phyloP scores from a whole-genome alignment of 2,329 filamentous ascomycete species.

The Ascochyta viciae-villosae region DNA sequence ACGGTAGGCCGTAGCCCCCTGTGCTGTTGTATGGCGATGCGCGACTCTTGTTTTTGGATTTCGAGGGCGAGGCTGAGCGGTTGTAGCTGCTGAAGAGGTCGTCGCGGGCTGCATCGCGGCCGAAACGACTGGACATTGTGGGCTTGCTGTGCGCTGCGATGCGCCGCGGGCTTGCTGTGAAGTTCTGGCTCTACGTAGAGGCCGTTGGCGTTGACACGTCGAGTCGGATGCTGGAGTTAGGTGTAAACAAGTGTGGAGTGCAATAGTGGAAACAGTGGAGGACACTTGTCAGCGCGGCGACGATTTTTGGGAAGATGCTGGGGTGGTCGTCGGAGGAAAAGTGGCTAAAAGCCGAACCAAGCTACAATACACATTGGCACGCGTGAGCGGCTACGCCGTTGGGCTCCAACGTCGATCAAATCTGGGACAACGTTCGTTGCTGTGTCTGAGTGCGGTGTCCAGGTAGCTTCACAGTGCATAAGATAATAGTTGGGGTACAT shows the following conservation, averaged over 20 bases:
- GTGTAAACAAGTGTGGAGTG: slow-evolving; percentile 5
- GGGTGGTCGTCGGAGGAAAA: slow-evolving; percentile 23
- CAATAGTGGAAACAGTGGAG: slow-evolving; percentile 22
- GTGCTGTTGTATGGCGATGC: slow-evolving; percentile 25
- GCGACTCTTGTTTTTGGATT: slow-evolving; percentile 36
- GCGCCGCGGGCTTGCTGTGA: neutral
- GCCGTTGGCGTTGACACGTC: too few species aligned
- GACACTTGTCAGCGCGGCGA: slow-evolving; percentile 25
- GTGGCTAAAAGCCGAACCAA: slow-evolving; percentile 23
- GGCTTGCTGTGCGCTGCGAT: neutral
- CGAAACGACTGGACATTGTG: slow-evolving; percentile 29
- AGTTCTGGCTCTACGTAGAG: neutral
- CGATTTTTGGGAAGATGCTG: slow-evolving; percentile 17
- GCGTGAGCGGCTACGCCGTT: slow-evolving; percentile 9
- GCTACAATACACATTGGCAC: neutral
- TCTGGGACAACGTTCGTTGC: too few species aligned
- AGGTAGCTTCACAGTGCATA: too few species aligned
- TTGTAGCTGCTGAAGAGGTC: slow-evolving; percentile 53
- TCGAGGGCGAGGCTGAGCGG: slow-evolving; percentile 48
- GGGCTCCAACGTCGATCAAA: neutral
- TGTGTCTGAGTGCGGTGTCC: too few species aligned
- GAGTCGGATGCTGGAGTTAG: neutral
- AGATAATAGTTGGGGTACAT: neutral
- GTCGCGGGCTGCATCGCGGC: slow-evolving; percentile 38
- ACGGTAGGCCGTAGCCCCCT: slow-evolving; percentile 13